Percentiles rank a stretch among this genome's conserved stretches.
phyloP scores from a whole-genome alignment of 75 land plant genomes.

The Chamaecyparis obtusa region DNA sequence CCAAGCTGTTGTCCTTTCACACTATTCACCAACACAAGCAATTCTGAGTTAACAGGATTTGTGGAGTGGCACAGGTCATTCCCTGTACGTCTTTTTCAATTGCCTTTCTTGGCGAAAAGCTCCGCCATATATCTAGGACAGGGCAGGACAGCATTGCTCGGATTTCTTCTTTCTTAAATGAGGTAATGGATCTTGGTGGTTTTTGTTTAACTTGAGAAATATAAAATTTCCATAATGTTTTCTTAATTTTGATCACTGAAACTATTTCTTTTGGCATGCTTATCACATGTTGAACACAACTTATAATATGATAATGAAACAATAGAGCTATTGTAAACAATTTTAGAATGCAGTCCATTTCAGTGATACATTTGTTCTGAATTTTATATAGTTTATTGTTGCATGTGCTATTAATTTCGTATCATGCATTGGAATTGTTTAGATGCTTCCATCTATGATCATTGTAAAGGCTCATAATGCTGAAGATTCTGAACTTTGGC shows the following conservation, averaged over 20 bases:
- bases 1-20: conserved; percentile 9
- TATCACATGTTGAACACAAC: not conserved
- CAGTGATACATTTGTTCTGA: not conserved
- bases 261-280: not conserved
- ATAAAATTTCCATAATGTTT: not conserved
- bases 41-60: conserved; percentile 13
- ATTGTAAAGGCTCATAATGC: conserved; percentile 83
- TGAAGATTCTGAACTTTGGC: conserved; percentile 56
- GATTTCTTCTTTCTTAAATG: conserved; percentile 87
- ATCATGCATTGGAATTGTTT: not conserved
- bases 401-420: not conserved
- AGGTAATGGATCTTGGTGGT: conserved; percentile 37
- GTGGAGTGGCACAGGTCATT: conserved; percentile 44
- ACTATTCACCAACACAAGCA: not conserved
- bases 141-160: conserved; percentile 59
- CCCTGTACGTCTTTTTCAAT: conserved; percentile 69
- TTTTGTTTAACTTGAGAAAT: not conserved
- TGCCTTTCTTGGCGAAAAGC: conserved; percentile 74
- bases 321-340: not conserved
- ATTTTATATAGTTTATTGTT: not conserved
- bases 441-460: conserved; percentile 88
- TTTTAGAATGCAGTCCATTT: not conserved
- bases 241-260: not conserved
- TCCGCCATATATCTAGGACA: conserved; percentile 64
- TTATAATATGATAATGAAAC: not conserved